These are phyloP conservation scores for Trametes meyenii DNA, from an alignment of 768 basidiomycete genomes.

Conservation along the genomic window DNA sequence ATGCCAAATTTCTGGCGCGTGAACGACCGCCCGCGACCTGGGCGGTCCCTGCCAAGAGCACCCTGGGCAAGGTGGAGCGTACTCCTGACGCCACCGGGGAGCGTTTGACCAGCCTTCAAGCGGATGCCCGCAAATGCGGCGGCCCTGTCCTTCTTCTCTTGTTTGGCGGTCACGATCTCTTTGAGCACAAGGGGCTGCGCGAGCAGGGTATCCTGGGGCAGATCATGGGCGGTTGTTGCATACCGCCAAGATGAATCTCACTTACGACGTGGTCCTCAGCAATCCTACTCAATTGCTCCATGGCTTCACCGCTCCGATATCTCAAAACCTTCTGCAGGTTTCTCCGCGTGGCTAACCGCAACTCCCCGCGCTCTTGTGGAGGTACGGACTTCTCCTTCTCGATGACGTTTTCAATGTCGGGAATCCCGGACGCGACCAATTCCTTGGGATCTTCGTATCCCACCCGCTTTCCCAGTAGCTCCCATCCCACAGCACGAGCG, in stretches of 20 bases:
- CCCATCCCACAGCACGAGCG: slow-evolving; percentile 85
- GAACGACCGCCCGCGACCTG: slow-evolving; percentile 27
- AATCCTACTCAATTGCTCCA: slow-evolving; percentile 53
- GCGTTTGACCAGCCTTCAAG: slow-evolving; percentile 53
- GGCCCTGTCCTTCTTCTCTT: slow-evolving; percentile 38
- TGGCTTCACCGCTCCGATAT: slow-evolving; percentile 53
- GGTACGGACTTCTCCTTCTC: slow-evolving; percentile 49
- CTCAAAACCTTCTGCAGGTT: slow-evolving; percentile 75
- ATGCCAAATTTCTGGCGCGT: slow-evolving; percentile 35
- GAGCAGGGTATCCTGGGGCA: slow-evolving; percentile 64
- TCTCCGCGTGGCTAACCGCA: slow-evolving; percentile 71
- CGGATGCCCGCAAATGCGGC: slow-evolving; percentile 21
- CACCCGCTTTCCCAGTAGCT: slow-evolving; percentile 64
- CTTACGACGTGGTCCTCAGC: slow-evolving; percentile 70
- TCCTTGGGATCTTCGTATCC: slow-evolving; percentile 45
- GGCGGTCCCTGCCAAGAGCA: slow-evolving; percentile 33
- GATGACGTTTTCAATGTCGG: slow-evolving; percentile 49
- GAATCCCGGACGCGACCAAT: slow-evolving; percentile 55
- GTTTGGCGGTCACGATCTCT: slow-evolving; percentile 45
- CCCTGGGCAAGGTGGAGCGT: slow-evolving; percentile 60
- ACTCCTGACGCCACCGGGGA: slow-evolving; percentile 59
- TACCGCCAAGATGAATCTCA: slow-evolving; percentile 22
- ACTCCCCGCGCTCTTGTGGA: slow-evolving; percentile 41
- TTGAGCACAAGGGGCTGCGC: slow-evolving; percentile 62
- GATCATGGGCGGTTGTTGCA: not conserved